Evolutionary conservation across 768 basidiomycete genomes (phyloP).

Genomic region (Scleroderma citrinum): DNA sequence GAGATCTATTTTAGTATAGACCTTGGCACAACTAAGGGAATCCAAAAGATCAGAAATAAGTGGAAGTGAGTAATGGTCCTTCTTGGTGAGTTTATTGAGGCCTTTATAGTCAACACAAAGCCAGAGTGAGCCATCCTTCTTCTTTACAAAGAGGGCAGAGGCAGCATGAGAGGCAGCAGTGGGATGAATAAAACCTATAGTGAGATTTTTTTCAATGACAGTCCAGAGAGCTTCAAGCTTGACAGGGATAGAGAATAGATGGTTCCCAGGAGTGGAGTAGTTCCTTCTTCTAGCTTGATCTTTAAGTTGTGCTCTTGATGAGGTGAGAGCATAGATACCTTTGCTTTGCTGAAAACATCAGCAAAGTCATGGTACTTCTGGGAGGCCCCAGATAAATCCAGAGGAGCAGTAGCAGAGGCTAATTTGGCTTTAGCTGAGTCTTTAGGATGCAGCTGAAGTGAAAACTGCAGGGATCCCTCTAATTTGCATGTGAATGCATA

Average conservation of each 20-base stretch:
- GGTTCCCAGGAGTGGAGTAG: too few relatives aligned
- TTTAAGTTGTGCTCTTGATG: too few relatives aligned
- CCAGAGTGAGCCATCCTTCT: constrained; percentile 27
- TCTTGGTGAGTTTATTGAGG: neutral
- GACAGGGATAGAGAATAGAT: neutral
- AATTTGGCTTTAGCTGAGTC: neutral
- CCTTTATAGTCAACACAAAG: neutral
- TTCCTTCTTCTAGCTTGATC: too few relatives aligned
- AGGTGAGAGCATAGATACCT: too few relatives aligned
- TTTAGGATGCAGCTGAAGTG: neutral
- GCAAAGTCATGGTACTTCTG: too few relatives aligned
- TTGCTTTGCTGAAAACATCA: too few relatives aligned
- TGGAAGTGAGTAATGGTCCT: neutral
- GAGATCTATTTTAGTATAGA: neutral
- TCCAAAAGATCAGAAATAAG: neutral
- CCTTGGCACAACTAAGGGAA: neutral
- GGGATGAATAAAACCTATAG: constrained; percentile 29
- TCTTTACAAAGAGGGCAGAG: constrained; percentile 20
- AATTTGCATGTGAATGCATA: neutral
- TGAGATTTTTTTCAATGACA: neutral
- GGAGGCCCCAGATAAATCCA: too few relatives aligned
- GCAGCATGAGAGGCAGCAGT: constrained; percentile 21
- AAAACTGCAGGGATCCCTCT: neutral
- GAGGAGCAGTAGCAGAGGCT: too few relatives aligned
- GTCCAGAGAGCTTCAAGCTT: neutral